Percentiles rank a stretch among this genome's conserved stretches.
Evolutionary conservation across 2,329 filamentous ascomycete species (phyloP).

Genomic region (Calycina marina): DNA sequence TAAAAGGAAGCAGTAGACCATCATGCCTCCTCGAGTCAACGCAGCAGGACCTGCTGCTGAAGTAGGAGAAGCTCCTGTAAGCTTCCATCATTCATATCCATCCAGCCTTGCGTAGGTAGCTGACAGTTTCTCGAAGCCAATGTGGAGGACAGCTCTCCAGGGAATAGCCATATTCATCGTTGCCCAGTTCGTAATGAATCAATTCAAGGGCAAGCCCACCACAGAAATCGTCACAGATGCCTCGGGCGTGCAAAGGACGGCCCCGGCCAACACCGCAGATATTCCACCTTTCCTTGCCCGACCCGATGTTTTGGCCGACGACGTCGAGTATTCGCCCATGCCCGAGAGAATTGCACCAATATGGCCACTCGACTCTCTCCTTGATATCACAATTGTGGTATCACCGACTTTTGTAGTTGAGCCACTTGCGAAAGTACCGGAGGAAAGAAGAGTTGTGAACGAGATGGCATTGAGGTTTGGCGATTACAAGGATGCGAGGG

Average conservation of each 20-base stretch:
- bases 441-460: constrained; percentile 58
- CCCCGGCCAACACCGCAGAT: constrained; percentile 36
- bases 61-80: no score
- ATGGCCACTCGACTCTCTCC: constrained; percentile 63
- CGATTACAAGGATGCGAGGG: constrained; percentile 64
- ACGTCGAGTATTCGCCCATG: constrained; percentile 46
- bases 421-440: constrained; percentile 47
- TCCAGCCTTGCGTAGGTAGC: no score
- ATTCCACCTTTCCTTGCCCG: constrained; percentile 53
- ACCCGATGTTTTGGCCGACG: constrained; percentile 43
- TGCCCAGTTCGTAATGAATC: constrained; percentile 42
- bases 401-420: constrained; percentile 59
- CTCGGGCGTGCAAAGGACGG: constrained; percentile 37
- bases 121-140: constrained; percentile 15
- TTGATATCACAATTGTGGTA: constrained; percentile 79
- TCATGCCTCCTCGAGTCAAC: constrained; percentile 21
- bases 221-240: constrained; percentile 32
- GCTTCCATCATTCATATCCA: no score
- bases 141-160: constrained; percentile 29
- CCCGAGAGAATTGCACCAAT: constrained; percentile 70
- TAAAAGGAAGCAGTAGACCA: no score
- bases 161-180: constrained; percentile 39
- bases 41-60: constrained; percentile 17
- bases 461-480: constrained; percentile 71
- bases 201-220: constrained; percentile 30